A percentile compares a stretch with the other conserved stretches of the same genome.
Evolutionary conservation across 2,329 filamentous ascomycete species (phyloP).

Genomic region (Graphiopsis chlorocephala): DNA sequence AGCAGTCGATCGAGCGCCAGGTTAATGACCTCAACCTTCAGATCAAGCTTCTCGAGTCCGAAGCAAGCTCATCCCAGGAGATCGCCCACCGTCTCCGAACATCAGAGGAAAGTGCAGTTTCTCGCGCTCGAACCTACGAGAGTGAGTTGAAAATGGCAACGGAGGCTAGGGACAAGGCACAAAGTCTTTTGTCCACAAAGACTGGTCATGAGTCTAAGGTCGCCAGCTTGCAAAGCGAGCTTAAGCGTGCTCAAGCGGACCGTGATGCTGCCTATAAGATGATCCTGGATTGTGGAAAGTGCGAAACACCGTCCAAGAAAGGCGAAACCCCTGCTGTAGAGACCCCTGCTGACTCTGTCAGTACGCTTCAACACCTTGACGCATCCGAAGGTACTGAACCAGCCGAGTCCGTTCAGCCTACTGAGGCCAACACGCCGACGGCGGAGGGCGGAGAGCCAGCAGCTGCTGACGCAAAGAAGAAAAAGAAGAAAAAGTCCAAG

Average conservation of each 20-base stretch:
- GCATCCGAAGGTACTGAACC: slow-evolving; percentile 27
- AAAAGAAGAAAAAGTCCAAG: slow-evolving; percentile 73
- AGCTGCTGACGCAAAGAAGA: slow-evolving; percentile 62
- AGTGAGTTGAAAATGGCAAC: slow-evolving; percentile 31
- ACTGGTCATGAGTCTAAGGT: slow-evolving; percentile 29
- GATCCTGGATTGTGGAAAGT: slow-evolving; percentile 36
- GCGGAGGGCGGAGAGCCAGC: slow-evolving; percentile 25
- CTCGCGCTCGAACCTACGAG: slow-evolving; percentile 20
- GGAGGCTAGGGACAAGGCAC: slow-evolving; percentile 29
- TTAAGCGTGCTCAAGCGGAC: slow-evolving; percentile 31
- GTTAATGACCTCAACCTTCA: slow-evolving; percentile 37
- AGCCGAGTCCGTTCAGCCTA: slow-evolving; percentile 25
- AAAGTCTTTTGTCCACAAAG: slow-evolving; percentile 25
- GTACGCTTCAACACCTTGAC: slow-evolving; percentile 19
- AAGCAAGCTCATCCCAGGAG: slow-evolving; percentile 21
- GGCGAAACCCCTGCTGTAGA: neutral
- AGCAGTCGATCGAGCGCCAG: slow-evolving; percentile 43
- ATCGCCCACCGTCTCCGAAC: slow-evolving; percentile 23
- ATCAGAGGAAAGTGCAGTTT: slow-evolving; percentile 17
- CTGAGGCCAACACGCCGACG: slow-evolving; percentile 25
- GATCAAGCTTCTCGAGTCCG: slow-evolving; percentile 31
- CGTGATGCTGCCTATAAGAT: slow-evolving; percentile 36
- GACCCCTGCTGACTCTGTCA: slow-evolving; percentile 11
- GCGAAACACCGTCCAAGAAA: slow-evolving; percentile 22
- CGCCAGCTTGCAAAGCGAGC: slow-evolving; percentile 29